Base-by-base conservation (phyloP, 1,284 basidiomycete genomes). In the Moniliophthora roreri region DNA sequence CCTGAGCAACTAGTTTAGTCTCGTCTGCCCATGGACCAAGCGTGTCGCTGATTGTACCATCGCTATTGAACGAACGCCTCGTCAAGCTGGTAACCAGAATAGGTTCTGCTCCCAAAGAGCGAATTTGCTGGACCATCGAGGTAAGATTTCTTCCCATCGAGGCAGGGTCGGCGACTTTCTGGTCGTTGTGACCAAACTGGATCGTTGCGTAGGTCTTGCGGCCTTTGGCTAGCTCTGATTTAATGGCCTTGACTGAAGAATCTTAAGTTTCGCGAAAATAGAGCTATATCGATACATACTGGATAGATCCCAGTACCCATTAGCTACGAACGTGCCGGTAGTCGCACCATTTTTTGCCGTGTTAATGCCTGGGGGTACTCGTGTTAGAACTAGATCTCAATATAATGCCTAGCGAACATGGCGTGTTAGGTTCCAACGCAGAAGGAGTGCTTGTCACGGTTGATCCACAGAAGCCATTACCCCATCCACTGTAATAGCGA, bases 101-200 rank as follows among this genome's bases (percentile, higher is more conserved):
- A 2, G 75, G 74, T 51, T 74, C 70, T 2, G 63, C 76, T 13
- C 71, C 69, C 16, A 72, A 52, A 0, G 62, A 62, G 3, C 70
- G 66, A 48, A 76, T 63, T 54, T 75, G 67, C 42, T 69, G 54
- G 1, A 76, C 69, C 71, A 77, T 75, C 4, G 56, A 59, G 3
- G 74, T 77, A 32, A 77, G 52, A 54, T 78, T 77, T 0, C 64
- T 63, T 4, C 72, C 74, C 75, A 77, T 77, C 0, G 74, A 76
- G 51, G 71, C 74, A 2, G 76, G 72, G 34, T 71, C 66, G 0
- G 69, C 73, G 36, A 79, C 71, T 55, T 77, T 77, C 68, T 68
- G 66, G 56, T 77, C 75, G 51, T 76, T 78, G 58, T 77, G 75
- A 0, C 76, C 76, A 51, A 78, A 78, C 51, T 77, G 75, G 13